Evolutionary conservation across 305 asterid species (phyloP).

Genomic region (Solanum hybrid): DNA sequence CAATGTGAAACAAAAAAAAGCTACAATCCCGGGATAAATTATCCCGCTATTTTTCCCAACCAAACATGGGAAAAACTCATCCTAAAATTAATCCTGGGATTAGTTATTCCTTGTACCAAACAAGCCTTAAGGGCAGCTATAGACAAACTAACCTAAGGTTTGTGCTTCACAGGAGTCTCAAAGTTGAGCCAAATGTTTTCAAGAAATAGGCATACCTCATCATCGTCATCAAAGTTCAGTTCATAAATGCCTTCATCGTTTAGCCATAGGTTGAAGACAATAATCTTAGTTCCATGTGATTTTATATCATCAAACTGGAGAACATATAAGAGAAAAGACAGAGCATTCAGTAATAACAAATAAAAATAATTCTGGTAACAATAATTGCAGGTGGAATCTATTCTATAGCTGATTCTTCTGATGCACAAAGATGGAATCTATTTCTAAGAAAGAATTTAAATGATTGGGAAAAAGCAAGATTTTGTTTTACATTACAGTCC

Average conservation of each 20-base stretch:
- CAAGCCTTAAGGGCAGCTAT: background rate
- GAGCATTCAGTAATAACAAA: background rate
- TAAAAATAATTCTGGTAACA: background rate
- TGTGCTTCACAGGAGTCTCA: background rate
- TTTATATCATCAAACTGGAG: conserved; percentile 71
- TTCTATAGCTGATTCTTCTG: background rate
- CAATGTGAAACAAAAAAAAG: background rate
- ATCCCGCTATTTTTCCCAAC: background rate
- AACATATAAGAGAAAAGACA: background rate
- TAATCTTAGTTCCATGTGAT: conserved; percentile 77
- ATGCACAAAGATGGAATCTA: background rate
- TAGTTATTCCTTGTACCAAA: background rate
- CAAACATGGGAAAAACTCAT: background rate
- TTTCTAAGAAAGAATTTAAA: background rate
- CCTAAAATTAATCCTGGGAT: background rate
- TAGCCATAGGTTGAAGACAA: conserved; percentile 86
- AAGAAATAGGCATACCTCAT: conserved; percentile 46
- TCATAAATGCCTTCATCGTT: conserved; percentile 95
- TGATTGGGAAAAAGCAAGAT: background rate
- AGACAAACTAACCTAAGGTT: background rate
- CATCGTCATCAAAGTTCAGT: conserved; percentile 78
- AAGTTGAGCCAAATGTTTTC: background rate
- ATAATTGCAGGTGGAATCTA: background rate
- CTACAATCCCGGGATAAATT: background rate
- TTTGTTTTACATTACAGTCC: background rate